Base-by-base conservation (phyloP, 2,329 filamentous ascomycete genomes). In the Berkeleyomyces rouxiae region DNA sequence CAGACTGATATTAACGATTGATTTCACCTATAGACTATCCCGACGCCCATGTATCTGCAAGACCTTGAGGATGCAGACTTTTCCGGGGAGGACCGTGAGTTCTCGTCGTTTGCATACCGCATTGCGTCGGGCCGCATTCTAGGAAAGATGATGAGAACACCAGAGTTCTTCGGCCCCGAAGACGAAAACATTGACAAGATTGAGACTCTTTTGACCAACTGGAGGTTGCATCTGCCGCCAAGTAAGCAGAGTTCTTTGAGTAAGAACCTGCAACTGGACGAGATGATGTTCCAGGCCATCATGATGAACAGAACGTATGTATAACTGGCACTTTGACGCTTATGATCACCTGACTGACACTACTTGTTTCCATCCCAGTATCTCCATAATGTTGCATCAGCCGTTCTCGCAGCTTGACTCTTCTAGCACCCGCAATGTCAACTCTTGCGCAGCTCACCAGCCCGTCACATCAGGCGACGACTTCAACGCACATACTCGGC, bases 281-380 rank as follows among this genome's bases (percentile, higher is more conserved):
- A 95, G 73, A 86, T 95, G 80, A 84, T 96, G 73, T 95, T 96
- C 74, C 89, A 95, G 71, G 90, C 88, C 0, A 86, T 88, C 66
- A 92, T 95, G 82, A 88, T 95, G 68, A 79, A 76, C 40, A 75
- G 82, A 66, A 79, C 79, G 76, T 78, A 71, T 68, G 77, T 72
- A 3, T 16, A 9, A 3, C 3, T 42, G 3, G 11, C 11, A n/a
- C 39, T 7, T 13, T 16, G 6, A 13, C 9, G 9, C 39, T 47
- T 44, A 33, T 9, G 10, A 4, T 16, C 58, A 51, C 11, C 10
- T 16, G 31, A 31, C 47, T 63, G 51, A 63, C 51, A 11, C n/a
- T 31, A 31, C 36, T 39, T 36, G 7, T 46, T 7, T 5, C 13
- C 16, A 1, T 16, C 10, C 33, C 63, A 80, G 78, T 5, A 82